Percentiles rank a stretch among this genome's conserved stretches.
These are phyloP conservation scores for Talaromyces amestolkiae DNA, from an alignment of 2,329 filamentous ascomycete genomes.

Conservation along the genomic window DNA sequence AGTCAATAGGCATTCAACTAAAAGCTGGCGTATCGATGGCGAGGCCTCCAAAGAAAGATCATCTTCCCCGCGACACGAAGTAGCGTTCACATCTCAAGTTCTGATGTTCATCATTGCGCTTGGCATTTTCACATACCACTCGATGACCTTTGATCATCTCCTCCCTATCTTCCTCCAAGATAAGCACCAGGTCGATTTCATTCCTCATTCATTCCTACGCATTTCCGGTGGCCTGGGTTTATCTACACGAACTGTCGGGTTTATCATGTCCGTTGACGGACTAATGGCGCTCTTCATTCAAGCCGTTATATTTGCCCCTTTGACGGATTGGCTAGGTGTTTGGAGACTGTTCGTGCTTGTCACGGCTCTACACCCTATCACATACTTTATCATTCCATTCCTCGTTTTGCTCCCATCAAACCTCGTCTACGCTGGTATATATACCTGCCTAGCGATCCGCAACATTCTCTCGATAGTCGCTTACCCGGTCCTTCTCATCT, in stretches of 20 bases:
- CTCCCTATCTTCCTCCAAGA: slow-evolving; percentile 93
- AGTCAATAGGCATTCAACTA: slow-evolving; percentile 54
- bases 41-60: slow-evolving; percentile 41
- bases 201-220: slow-evolving; percentile 30
- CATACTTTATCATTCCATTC: slow-evolving; percentile 69
- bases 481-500: slow-evolving; percentile 66
- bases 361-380: slow-evolving; percentile 63
- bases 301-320: slow-evolving; percentile 65
- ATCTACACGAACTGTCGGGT: slow-evolving; percentile 63
- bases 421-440: slow-evolving; percentile 61
- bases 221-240: slow-evolving; percentile 65
- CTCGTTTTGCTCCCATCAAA: slow-evolving; percentile 57
- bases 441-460: slow-evolving; percentile 62
- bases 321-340: slow-evolving; percentile 63
- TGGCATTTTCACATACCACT: slow-evolving; percentile 89
- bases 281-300: slow-evolving; percentile 71
- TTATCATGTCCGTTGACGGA: slow-evolving; percentile 68
- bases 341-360: slow-evolving; percentile 66
- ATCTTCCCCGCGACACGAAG: slow-evolving; percentile 36
- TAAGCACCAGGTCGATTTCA: slow-evolving; percentile 39
- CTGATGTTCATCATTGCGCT: slow-evolving; percentile 76
- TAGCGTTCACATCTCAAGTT: slow-evolving; percentile 62
- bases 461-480: slow-evolving; percentile 67
- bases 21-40: slow-evolving; percentile 52
- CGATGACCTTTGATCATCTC: slow-evolving; percentile 91